Conservation (phyloP, 2,329 filamentous ascomycete species). For the Teratosphaeria gauchensis region DNA sequence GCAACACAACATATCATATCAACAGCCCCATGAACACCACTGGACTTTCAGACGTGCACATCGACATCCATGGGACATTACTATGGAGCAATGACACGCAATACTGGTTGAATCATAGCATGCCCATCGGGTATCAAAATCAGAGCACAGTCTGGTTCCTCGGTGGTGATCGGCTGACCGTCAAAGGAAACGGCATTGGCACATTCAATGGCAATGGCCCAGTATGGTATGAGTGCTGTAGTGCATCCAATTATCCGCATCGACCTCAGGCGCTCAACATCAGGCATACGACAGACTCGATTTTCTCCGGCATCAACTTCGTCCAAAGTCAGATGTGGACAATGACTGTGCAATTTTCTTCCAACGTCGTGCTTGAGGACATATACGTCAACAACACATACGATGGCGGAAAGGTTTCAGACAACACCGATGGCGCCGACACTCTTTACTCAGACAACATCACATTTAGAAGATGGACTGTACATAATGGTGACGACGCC, state of each 20-base stretch:
- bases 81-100: conserved; percentile 34
- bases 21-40: conserved; percentile 36
- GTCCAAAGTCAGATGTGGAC: conserved; percentile 51
- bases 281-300: conserved; percentile 38
- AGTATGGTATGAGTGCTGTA: conserved; percentile 29
- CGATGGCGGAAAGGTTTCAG: conserved; percentile 13
- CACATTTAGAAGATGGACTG: conserved; percentile 41
- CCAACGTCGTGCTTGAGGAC: conserved; percentile 39
- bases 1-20: conserved; percentile 35
- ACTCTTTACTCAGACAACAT: conserved; percentile 46
- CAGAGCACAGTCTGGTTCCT: conserved; percentile 47
- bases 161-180: conserved; percentile 43
- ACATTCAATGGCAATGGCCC: conserved; percentile 52
- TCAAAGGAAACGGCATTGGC: conserved; percentile 43
- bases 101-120: conserved; percentile 45
- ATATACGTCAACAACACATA: conserved; percentile 41
- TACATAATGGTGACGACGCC: conserved; percentile 45
- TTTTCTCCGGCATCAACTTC: conserved; percentile 41
- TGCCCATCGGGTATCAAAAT: conserved; percentile 47
- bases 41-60: conserved; percentile 36
- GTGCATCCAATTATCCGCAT: conserved; percentile 36
- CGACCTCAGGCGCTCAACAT: conserved; percentile 47
- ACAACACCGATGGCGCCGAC: conserved; percentile 43
- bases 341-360: conserved; percentile 43
- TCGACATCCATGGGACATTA: conserved; percentile 41